Conservation (phyloP, 2,329 filamentous ascomycete genomes). For the Byssothecium circinans region DNA sequence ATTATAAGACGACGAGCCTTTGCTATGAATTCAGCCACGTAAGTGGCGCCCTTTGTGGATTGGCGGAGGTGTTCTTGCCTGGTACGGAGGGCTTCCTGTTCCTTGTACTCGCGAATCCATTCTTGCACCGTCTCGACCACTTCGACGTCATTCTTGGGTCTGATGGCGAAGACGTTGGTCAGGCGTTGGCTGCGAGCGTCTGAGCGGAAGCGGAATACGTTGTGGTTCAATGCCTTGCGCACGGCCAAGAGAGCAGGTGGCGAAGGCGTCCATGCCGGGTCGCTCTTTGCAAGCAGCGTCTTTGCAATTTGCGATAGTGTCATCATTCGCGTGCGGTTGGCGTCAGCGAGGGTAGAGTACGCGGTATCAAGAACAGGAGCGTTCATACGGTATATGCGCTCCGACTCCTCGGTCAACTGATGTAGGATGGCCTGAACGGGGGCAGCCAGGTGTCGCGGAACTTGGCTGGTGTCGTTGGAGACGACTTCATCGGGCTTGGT, state of each 20-base stretch:
- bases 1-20: slow-evolving; percentile 46
- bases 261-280: slow-evolving; percentile 31
- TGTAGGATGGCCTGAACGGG: slow-evolving; percentile 49
- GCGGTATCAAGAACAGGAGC: slow-evolving; percentile 53
- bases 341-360: slow-evolving; percentile 51
- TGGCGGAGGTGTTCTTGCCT: background rate
- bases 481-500: slow-evolving; percentile 27
- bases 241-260: slow-evolving; percentile 66
- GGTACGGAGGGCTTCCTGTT: slow-evolving; percentile 43
- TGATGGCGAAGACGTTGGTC: slow-evolving; percentile 65
- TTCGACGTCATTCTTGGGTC: slow-evolving; percentile 57
- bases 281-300: slow-evolving; percentile 39
- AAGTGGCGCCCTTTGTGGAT: slow-evolving; percentile 20
- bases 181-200: slow-evolving; percentile 53
- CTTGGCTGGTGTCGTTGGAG: slow-evolving; percentile 40
- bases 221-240: slow-evolving; percentile 63
- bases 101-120: slow-evolving; percentile 59
- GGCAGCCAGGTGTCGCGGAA: slow-evolving; percentile 51
- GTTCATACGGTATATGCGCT: slow-evolving; percentile 52
- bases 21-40: slow-evolving; percentile 44
- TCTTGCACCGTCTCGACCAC: slow-evolving; percentile 55
- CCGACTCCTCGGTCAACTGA: slow-evolving; percentile 48
- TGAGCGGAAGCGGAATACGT: slow-evolving; percentile 64
- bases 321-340: slow-evolving; percentile 49
- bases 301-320: slow-evolving; percentile 52